Evolutionary conservation across 78 protist species (phyloP).

Genomic region (Dictyostelium capitatum): DNA sequence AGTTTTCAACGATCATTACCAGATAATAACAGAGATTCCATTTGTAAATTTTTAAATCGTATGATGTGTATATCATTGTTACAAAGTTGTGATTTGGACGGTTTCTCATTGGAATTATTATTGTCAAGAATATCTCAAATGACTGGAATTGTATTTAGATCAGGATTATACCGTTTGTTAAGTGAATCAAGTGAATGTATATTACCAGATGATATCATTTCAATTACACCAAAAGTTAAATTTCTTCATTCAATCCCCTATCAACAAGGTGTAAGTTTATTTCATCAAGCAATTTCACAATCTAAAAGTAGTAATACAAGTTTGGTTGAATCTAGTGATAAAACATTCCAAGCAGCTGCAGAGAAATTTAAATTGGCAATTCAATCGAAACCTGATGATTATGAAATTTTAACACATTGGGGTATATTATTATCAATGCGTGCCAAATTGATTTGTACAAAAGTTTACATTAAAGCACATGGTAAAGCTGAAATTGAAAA

Average conservation of each 20-base stretch:
- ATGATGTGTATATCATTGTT: slow-evolving; percentile 20
- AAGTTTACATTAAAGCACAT: background rate
- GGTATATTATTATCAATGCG: slow-evolving; percentile 69
- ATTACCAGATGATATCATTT: slow-evolving; percentile 1
- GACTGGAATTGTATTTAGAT: slow-evolving; percentile 44
- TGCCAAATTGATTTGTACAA: background rate
- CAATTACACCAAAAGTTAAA: slow-evolving; percentile 52
- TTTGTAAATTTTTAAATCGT: slow-evolving; percentile 37
- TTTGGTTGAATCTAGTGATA: background rate
- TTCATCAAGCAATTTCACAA: slow-evolving; percentile 66
- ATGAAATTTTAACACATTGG: slow-evolving; percentile 73
- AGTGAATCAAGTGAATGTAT: background rate
- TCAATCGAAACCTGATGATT: slow-evolving; percentile 79
- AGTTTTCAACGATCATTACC: slow-evolving; percentile 12
- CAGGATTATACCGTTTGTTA: background rate
- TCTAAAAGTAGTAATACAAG: background rate
- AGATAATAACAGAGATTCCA: background rate
- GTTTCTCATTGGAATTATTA: slow-evolving; percentile 57
- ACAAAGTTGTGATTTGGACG: slow-evolving; percentile 61
- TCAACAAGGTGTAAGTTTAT: slow-evolving; percentile 78
- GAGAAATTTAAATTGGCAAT: slow-evolving; percentile 77
- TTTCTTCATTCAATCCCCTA: slow-evolving; percentile 75
- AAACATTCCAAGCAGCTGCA: slow-evolving; percentile 30
- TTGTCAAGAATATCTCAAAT: slow-evolving; percentile 37
- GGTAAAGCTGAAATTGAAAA: slow-evolving; percentile 13